Evolutionary conservation across 2,329 filamentous ascomycete species (phyloP).

Genomic region (Dothideomycetidae sp.): DNA sequence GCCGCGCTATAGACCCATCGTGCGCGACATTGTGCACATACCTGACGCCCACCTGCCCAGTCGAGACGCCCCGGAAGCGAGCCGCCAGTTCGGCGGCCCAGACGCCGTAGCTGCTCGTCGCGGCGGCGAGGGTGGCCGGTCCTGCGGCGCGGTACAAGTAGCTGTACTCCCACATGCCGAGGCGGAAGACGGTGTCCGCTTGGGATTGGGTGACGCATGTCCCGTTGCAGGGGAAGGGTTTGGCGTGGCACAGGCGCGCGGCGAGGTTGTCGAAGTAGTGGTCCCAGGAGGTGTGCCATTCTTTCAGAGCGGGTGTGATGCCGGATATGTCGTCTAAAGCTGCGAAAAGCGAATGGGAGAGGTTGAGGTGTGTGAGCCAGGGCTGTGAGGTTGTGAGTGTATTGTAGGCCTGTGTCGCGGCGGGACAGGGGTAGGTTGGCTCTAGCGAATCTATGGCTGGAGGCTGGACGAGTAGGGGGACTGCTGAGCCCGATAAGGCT

Average conservation of each 20-base stretch:
- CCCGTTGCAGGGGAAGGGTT: conserved; percentile 53
- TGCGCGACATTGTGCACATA: conserved; percentile 72
- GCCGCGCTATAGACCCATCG: conserved; percentile 54
- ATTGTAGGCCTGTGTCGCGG: conserved; percentile 32
- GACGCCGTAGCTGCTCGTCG: conserved; percentile 50
- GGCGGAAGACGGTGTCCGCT: conserved; percentile 56
- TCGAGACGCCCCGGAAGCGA: conserved; percentile 48
- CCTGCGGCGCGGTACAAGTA: conserved; percentile 57
- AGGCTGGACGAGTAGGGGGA: conserved; percentile 35
- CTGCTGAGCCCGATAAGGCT: conserved; percentile 15
- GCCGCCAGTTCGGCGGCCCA: conserved; percentile 58
- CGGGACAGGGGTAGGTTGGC: conserved; percentile 53
- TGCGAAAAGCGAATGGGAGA: conserved; percentile 40
- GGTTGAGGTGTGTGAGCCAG: conserved; percentile 53
- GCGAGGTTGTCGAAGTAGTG: conserved; percentile 80
- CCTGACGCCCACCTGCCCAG: conserved; percentile 23
- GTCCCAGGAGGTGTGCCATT: conserved; percentile 59
- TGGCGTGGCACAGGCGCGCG: conserved; percentile 60
- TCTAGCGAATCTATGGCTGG: conserved; percentile 56
- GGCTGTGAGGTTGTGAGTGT: conserved; percentile 28
- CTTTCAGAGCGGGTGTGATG: conserved; percentile 39
- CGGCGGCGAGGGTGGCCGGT: conserved; percentile 46
- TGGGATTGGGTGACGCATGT: conserved; percentile 49
- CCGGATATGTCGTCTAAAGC: conserved; percentile 55
- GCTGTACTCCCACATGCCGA: conserved; percentile 70